Evolutionary conservation across 305 asterid genomes (phyloP), one percentile per base, ranked within the genome.

Genomic region (Stenogyne calaminthoides): DNA sequence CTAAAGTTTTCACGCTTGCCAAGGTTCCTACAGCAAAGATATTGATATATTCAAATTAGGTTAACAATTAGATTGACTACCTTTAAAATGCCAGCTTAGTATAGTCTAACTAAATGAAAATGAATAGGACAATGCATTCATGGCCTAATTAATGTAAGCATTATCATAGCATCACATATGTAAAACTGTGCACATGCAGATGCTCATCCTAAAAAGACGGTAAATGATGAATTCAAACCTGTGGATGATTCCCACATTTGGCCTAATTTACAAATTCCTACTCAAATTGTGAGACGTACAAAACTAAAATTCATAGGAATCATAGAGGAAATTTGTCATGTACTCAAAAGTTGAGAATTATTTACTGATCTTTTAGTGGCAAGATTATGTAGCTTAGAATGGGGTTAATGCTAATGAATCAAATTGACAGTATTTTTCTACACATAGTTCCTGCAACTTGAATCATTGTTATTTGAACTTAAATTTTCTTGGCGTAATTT

Each of bases 71-170:
- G 25, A 58, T 51, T 32, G 36, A 36, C 10, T 49, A 7, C 63
- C 25, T 66, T 37, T 27, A 25, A 49, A 77, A 62, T 66, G 44
- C 27, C 49, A 47, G 40, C 54, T 67, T 15, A 63, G 67, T 22
- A 25, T 36, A 57, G 36, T 34, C 36, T 11, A 42, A 46, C 54
- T 15, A 32, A 42, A 59, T 36, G 36, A 12, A 69, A 22, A 1
- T n/a, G 67, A 27, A 68, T 69, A 37, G 11, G 12, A 56, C 52
- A 42, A 54, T 15, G 36, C 10, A 22, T 15, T 51, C 55, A 73
- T 37, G 56, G 15, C 44, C 68, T 46, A 20, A 65, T 52, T 56
- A 39, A 74, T 44, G 29, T 9, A 47, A 22, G 52, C 47, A 40
- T 73, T 65, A 40, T 39, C 49, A 11, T 55, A 64, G 34, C 36